A percentile compares a stretch with the other conserved stretches of the same genome.
Evolutionary conservation across 441 rosid species (phyloP).

Genomic region (Gossypium schwendimanii): DNA sequence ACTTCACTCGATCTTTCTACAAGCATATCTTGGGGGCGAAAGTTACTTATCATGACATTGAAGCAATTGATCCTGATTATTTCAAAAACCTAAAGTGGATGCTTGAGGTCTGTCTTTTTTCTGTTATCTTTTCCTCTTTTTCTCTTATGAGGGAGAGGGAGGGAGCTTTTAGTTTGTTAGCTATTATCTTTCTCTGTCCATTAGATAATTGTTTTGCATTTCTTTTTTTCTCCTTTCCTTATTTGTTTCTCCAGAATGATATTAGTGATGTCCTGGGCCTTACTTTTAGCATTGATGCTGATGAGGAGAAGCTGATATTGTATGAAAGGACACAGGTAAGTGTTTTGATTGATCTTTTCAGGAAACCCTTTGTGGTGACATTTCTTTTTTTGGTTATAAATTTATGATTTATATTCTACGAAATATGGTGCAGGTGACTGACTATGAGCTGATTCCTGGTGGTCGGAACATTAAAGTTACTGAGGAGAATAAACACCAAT

Average conservation of each 20-base stretch:
- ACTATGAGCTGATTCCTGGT: slow-evolving; percentile 82
- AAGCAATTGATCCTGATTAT: slow-evolving; percentile 93
- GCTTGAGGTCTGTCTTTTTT: slow-evolving; percentile 63
- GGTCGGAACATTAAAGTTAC: slow-evolving; percentile 84
- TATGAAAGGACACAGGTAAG: slow-evolving; percentile 71
- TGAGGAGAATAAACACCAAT: slow-evolving; percentile 84
- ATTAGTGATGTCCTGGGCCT: slow-evolving; percentile 69
- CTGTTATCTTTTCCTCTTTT: not conserved
- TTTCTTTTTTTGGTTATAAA: not conserved
- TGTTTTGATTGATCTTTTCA: not conserved
- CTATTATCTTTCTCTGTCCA: not conserved
- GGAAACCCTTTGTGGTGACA: not conserved
- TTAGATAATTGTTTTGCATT: not conserved
- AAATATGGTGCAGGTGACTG: slow-evolving; percentile 61
- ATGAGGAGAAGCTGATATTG: slow-evolving; percentile 85
- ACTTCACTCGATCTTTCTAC: slow-evolving; percentile 93
- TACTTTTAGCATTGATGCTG: slow-evolving; percentile 94
- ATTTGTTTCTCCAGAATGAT: slow-evolving; percentile 61
- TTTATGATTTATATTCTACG: slow-evolving; percentile 8
- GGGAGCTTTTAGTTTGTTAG: not conserved
- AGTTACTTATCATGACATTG: slow-evolving; percentile 91
- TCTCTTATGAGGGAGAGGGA: not conserved
- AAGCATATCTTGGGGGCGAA: slow-evolving; percentile 87
- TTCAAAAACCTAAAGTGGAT: slow-evolving; percentile 87
- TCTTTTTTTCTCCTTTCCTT: not conserved